Conservation (phyloP, 2,329 filamentous ascomycete species). For the Zasmidium angulare region DNA sequence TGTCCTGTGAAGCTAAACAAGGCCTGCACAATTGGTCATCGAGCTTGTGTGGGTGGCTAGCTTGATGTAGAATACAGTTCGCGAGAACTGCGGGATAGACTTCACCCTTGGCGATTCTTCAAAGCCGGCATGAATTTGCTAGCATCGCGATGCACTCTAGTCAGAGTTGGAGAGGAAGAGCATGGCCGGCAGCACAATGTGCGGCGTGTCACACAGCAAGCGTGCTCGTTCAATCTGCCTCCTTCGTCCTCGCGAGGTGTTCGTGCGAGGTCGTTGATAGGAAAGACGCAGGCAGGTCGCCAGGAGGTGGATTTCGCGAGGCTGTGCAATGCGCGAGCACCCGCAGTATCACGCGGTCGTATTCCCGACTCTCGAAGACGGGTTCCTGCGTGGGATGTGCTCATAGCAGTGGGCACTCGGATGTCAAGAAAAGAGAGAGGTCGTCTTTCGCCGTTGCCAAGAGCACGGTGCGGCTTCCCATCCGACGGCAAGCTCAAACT, state of each 20-base stretch:
- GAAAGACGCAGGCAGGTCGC: too few species aligned
- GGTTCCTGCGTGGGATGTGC: neutral
- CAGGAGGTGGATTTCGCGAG: too few species aligned
- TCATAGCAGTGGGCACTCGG: too few species aligned
- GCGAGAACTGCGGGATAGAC: too few species aligned
- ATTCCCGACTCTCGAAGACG: neutral
- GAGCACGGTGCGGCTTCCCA: neutral
- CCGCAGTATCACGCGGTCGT: neutral
- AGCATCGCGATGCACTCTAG: too few species aligned
- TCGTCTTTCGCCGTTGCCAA: neutral
- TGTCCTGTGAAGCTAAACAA: too few species aligned
- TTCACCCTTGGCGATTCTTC: too few species aligned
- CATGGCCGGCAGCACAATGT: neutral
- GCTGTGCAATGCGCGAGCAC: neutral
- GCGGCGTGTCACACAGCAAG: neutral
- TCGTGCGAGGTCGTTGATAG: neutral
- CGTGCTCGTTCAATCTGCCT: neutral
- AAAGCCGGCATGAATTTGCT: too few species aligned
- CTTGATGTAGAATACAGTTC: too few species aligned
- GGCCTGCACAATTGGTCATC: too few species aligned
- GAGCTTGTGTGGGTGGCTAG: too few species aligned
- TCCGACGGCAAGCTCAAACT: neutral
- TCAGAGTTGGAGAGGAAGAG: too few species aligned
- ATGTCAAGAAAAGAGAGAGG: neutral
- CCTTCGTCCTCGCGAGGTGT: neutral